Evolutionary conservation across 2,329 filamentous ascomycete genomes (phyloP).

Genomic region (Aureobasidium sp.): DNA sequence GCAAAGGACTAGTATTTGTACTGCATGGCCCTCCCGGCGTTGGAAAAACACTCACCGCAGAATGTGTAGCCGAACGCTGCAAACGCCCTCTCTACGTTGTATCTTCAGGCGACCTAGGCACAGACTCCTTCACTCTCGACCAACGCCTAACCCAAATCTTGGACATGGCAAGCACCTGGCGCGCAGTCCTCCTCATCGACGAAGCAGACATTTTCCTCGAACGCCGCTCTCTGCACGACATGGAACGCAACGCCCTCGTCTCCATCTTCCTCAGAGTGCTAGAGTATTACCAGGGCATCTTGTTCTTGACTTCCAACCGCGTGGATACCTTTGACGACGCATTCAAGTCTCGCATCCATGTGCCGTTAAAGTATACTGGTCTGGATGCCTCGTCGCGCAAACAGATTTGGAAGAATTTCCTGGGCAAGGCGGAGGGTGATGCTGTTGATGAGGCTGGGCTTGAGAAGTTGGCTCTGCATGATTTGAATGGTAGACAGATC

Average conservation of each 20-base stretch:
- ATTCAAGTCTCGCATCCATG: slow-evolving; percentile 10
- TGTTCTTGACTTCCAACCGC: slow-evolving; percentile 36
- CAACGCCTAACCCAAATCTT: background rate
- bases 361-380: background rate
- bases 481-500: slow-evolving; percentile 7
- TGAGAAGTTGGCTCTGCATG: background rate
- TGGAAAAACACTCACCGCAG: slow-evolving; percentile 33
- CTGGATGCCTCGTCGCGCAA: background rate
- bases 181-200: slow-evolving; percentile 33
- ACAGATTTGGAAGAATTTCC: slow-evolving; percentile 6
- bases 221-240: background rate
- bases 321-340: slow-evolving; percentile 11
- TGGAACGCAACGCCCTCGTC: slow-evolving; percentile 23
- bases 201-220: slow-evolving; percentile 34
- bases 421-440: background rate
- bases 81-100: slow-evolving; percentile 11
- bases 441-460: background rate
- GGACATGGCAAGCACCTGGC: slow-evolving; percentile 19
- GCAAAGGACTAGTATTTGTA: slow-evolving; percentile 33
- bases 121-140: background rate
- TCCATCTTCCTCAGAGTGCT: slow-evolving; percentile 33
- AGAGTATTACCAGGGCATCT: slow-evolving; percentile 34
- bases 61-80: slow-evolving; percentile 16
- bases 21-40: slow-evolving; percentile 32
- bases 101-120: slow-evolving; percentile 6